Base-by-base conservation (phyloP, 2,329 filamentous ascomycete species). In the Coniochaeta hoffmannii region DNA sequence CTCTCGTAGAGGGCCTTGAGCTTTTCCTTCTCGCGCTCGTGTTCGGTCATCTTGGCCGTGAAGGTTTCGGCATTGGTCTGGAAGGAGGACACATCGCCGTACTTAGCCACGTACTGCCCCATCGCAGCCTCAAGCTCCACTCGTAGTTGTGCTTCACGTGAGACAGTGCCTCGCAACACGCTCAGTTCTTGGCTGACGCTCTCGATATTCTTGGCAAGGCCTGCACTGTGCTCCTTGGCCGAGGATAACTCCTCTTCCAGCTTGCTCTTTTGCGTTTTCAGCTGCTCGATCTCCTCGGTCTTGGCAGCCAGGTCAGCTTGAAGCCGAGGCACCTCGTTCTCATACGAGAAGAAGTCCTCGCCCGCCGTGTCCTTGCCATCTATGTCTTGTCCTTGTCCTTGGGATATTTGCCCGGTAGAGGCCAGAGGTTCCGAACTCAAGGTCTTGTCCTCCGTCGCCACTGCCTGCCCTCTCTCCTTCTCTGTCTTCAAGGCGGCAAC, bases 291-390 rank as follows among this genome's bases (percentile, higher is more conserved):
- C 68, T 93, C 86, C 41, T 82, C 80, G 11, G 86, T 76, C 64
- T 88, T 89, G 56, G 85, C 80, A 53, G 85, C 78, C 3, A 94
- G 69, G 61, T 94, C 87, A 1, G 81, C 78, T 64, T 95, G 87
- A n/a, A 96, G 73, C 54, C 89, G 83, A 3, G 89, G 88, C 14
- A 95, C 78, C 70, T 97, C 93, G 53, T 87, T 87, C 57, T 97
- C 92, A 63, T 91, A 95, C 0, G 91, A 96, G 71, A 97, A 97
- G 71, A 97, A 88, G 51, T 96, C 89, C 60, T 92, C 88, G 26
- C 64, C 66, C 11, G 31, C 14, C 49, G 8, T 14, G 0, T 64
- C 61, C 41, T 70, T 46, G 31, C 11, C 73, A 38, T 67, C 66
- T 4, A 71, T 69, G 3, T 66, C 60, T 9, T 28, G 10, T 8